Evolutionary conservation across 805 yeast species (phyloP), one percentile per base, ranked within the genome.

Genomic region (Spathaspora gorwiae): DNA sequence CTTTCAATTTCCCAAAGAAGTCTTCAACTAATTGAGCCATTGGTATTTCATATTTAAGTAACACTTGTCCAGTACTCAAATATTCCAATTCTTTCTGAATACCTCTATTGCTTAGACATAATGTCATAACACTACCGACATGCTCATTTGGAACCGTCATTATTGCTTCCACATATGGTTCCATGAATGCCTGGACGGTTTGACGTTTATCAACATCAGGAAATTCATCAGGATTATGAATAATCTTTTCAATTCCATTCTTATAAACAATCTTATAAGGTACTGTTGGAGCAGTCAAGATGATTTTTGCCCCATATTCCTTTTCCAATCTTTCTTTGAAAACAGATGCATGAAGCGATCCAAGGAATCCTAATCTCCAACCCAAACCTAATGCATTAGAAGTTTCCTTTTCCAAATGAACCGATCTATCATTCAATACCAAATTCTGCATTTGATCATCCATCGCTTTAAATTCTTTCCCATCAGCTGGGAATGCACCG

Each of bases 401-500:
- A 0, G 96, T 87, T 56, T 92, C 97, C 55, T 90, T 80, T 55
- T 87, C 90, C 42, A 92, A 72, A 0, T 94, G 81, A 1, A 94
- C 98, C 1, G 96, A 84, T 55, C 97, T 79, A 60, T 92, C 99
- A 61, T 92, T 92, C 47, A 94, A 70, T 6, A 92, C 95, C 51
- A 92, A 72, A 57, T 89, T 90, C 55, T 84, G 87, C 64, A 92
- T 81, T 61, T 90, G 84, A 55, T 94, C 98, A 58, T 94, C 95
- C 72, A 92, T 75, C 26, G 79, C 84, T 49, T 87, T 86, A 62
- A 92, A 92, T 56, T 92, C 96, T 0, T 84, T 77, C 5, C 96
- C 96, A 57, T 92, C 96, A 0, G 97, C 94, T 0, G 99, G 98
- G 55, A 89, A 92, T 0, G 98, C 99, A 11, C 98, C 98, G 40